Evolutionary conservation across 345 rosid species (phyloP), one percentile per base, ranked within the genome.

Genomic region (Camelina hispida): DNA sequence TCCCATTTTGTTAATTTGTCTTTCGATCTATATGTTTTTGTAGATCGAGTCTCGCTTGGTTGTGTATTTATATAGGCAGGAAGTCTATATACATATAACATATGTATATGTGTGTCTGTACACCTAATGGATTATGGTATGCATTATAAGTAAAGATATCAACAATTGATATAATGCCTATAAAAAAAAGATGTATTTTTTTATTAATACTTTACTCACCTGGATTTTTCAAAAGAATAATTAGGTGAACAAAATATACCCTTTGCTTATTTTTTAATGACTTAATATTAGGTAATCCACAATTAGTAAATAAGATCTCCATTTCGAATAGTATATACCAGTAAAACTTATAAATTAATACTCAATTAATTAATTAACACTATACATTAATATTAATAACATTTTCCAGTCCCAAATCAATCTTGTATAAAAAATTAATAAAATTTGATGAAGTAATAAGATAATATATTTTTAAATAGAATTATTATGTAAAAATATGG

Each of bases 71-170:
- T 61, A 46, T 56, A 51, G 17, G 61, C 68, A 64, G 28, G 43
- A 4, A 51, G 0, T 64, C 5, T 16, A 9, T 59, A 9, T 37
- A 17, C 30, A 1, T 43, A 0, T n/a, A 14, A 17, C 30, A 1
- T 43, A 0, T n/a, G 18, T 40, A 17, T 53, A 3, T 55, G 6
- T 76, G 13, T 32, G 18, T 68, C 1, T 62, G n/a, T 44, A 10
- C 63, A 77, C 56, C 61, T 71, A 77, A 65, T 71, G 48, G 38
- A 57, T 76, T 9, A 64, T 56, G 65, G 62, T 77, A 71, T 77
- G 77, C 61, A 64, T 65, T 77, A 65, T 77, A 77, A 56, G 80
- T 58, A 55, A 76, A 69, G 80, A 30, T 54, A 76, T 42, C 22
- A 25, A 38, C 16, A 43, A 28, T 75, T 60, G 68, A 51, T 38